A percentile compares a stretch with the other conserved stretches of the same genome.
Conservation (phyloP, 495 filamentous ascomycete genomes). For the Bacidia gigantensis region DNA sequence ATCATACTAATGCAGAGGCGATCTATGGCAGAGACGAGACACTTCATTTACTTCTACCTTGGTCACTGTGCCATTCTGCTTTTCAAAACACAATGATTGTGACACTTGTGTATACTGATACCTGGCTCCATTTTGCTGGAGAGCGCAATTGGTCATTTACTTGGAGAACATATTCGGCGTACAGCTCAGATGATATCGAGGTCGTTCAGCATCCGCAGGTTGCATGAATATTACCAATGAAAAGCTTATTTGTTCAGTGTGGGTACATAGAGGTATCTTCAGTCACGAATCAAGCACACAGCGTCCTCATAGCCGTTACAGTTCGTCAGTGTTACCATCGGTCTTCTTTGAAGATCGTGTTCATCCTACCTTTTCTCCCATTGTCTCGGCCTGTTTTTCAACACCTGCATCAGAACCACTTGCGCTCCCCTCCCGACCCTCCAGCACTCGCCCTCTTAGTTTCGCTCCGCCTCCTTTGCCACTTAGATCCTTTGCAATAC, state of each 20-base stretch:
- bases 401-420: conserved; percentile 2
- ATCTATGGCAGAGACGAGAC: conserved; percentile 67
- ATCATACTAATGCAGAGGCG: not conserved
- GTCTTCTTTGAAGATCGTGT: not conserved
- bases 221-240: too few relatives aligned
- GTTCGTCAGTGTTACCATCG: not conserved
- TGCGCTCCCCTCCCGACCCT: conserved; percentile 8
- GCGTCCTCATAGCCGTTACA: not conserved
- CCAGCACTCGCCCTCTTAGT: conserved; percentile 4
- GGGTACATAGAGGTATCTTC: not conserved
- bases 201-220: too few relatives aligned
- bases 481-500: conserved; percentile 54
- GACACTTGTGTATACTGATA: not conserved
- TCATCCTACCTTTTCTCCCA: not conserved
- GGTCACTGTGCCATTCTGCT: conserved; percentile 96
- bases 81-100: conserved; percentile 87
- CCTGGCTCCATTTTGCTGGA: not conserved
- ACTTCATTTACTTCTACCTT: conserved; percentile 99
- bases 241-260: too few relatives aligned
- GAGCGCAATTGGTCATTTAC: not conserved
- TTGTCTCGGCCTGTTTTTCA: not conserved
- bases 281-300: not conserved
- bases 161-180: not conserved
- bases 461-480: conserved; percentile 31
- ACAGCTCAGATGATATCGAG: not conserved